Base-by-base conservation (phyloP, 192 early-diverging fungal genomes). In the Mortierella hygrophila region DNA sequence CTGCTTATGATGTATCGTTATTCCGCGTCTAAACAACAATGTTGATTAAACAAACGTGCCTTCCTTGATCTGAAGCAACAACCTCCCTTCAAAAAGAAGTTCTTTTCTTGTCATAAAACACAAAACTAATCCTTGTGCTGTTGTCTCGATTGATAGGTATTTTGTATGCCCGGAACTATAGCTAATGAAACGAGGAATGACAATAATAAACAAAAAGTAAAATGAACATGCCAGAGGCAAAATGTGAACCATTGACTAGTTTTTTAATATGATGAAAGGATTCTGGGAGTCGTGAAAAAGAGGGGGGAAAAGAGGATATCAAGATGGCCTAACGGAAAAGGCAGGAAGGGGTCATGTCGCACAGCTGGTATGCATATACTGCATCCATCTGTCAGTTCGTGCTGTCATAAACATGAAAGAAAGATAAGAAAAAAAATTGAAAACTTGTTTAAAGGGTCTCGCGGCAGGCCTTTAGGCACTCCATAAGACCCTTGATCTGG, bases 401-500 rank as follows among this genome's bases (percentile, higher is more conserved):
- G 72, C 21, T 73, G n/a, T 73, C 72, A 47, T 49, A 32, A 32
- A 8, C 4, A 23, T 55, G 40, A 6, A 23, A n/a, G 55, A 57
- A 29, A 16, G 38, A 13, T 32, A 4, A 69, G 23, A 38, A 15
- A 41, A 65, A 18, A 52, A 21, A 29, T 15, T 13, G 0, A 15
- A 13, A 46, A 3, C 6, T 10, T 46, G 26, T 42, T 68, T 57
- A 80, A 13, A 86, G 84, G 6, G 79, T 75, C 40, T 80, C 84
- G 23, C 84, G 79, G 32, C 84, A 86, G 1, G 84, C 84, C n/a
- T 80, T 86, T 35, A 86, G 44, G 35, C 84, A 86, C 76, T 86
- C 84, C 84, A 86, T 86, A 3, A 86, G 79, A 1, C 84, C 84
- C 38, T 78, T 86, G 71, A 86, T 86, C 52, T 86, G 84, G 26